Base-by-base conservation (phyloP, 495 filamentous ascomycete genomes). In the Tetracladium setigerum region DNA sequence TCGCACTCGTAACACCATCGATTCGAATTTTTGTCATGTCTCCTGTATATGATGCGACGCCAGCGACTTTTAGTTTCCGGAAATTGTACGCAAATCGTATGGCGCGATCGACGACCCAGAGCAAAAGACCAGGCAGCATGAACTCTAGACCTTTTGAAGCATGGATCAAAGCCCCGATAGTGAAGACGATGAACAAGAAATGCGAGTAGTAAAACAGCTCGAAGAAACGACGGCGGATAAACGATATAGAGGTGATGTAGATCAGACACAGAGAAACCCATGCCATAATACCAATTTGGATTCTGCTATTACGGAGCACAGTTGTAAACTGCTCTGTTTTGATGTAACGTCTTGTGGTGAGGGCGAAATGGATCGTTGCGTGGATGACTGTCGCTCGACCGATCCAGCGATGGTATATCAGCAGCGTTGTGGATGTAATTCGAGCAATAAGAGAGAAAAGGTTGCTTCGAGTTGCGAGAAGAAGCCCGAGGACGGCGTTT, bases 121-220 rank as follows among this genome's bases (percentile, higher is more conserved):
- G 54, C 6, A 3, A 1, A 0, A 57, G 31, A 5, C 54, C 54
- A 8, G 54, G 54, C 3, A 57, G 54, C 7, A 57, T 32, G 17
- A 57, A 57, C 33, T 57, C 50, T 16, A 39, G 43, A 13, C 44
- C 50, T 10, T 41, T 42, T 12, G 45, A 41, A 6, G 54, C 46
- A 34, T 57, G 54, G 35, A 49, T 41, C 24, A 53, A 17, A 9
- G 54, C 54, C 1, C 50, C 54, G 4, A 49, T 34, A 16, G 43
- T 40, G 31, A 53, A 57, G 10, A 53, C 54, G 8, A 57, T 30
- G 50, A 57, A 57, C 12, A 58, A 32, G 30, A 37, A 38, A 24
- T 58, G 55, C 7, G 46, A 35, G 24, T 54, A 58, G 50, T 54
- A 58, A 38, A 58, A 58, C 4, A 30, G 24, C 36, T 58, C 55